Conservation (phyloP, 176 grass and related monocot genomes). For the Bothriochloa decipiens region DNA sequence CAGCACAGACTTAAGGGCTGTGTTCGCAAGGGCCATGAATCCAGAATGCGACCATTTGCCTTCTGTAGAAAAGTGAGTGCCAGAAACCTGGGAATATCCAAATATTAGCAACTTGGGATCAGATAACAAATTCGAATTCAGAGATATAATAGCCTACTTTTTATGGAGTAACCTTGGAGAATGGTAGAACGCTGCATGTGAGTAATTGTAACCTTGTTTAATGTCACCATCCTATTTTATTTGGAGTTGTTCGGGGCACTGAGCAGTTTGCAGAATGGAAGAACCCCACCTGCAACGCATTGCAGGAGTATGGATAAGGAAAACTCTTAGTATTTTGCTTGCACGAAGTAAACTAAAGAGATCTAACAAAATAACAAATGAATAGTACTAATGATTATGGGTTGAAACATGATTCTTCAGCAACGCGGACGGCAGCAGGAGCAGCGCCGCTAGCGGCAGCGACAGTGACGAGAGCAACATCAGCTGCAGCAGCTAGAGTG, state of each 20-base stretch:
- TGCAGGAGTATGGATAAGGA: not conserved
- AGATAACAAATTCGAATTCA: not conserved
- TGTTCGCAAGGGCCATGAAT: not conserved
- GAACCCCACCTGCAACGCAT: not conserved
- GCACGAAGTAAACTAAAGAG: not conserved
- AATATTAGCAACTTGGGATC: not conserved
- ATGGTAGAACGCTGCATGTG: not conserved
- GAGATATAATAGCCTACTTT: not conserved
- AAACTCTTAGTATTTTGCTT: not conserved
- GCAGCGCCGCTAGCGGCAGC: conserved; percentile 26
- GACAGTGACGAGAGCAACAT: conserved; percentile 47
- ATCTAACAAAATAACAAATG: not conserved
- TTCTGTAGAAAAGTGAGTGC: not conserved
- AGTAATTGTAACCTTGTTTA: not conserved
- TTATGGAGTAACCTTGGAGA: too few relatives aligned
- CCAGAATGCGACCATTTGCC: not conserved
- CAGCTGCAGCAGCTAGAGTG: conserved; percentile 37
- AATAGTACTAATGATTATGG: not conserved
- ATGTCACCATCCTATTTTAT: not conserved
- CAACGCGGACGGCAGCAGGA: conserved; percentile 45
- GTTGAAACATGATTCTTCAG: not conserved
- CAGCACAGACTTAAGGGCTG: not conserved
- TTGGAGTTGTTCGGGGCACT: not conserved
- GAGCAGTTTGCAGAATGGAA: not conserved
- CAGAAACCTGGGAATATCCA: too few relatives aligned